Conservation (phyloP, 73 alveolate genomes). For the Paramecium sexaurelia region DNA sequence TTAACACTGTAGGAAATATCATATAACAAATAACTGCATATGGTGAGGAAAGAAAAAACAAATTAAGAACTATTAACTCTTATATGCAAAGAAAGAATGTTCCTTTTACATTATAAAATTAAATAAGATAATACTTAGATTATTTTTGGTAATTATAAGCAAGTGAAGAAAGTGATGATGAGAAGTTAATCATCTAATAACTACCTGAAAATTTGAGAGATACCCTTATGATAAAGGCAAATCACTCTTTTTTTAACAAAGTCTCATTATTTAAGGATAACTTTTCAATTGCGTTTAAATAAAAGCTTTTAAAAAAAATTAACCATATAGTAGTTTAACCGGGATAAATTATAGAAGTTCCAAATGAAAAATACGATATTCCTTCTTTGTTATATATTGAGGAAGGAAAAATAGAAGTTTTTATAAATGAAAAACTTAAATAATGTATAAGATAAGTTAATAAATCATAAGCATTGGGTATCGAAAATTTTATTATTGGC, state of each 20-base stretch:
- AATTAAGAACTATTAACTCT: conserved; percentile 64
- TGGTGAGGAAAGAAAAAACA: conserved; percentile 71
- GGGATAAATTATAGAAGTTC: not conserved
- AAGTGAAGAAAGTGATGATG: not conserved
- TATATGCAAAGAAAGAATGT: conserved; percentile 66
- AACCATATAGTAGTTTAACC: not conserved
- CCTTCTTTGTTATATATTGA: not conserved
- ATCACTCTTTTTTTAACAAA: not conserved
- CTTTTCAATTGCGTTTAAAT: not conserved
- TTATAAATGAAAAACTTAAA: not conserved
- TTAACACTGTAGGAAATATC: conserved; percentile 74
- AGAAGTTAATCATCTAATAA: not conserved
- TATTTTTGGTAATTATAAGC: conserved; percentile 69
- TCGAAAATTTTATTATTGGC: not conserved
- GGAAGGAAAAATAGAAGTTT: not conserved
- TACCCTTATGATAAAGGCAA: not conserved
- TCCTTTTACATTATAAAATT: conserved; percentile 67
- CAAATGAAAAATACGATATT: not conserved
- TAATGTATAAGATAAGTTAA: not conserved
- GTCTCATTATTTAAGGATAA: conserved; percentile 24
- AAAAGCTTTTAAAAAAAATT: not conserved
- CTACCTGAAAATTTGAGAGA: conserved; percentile 37
- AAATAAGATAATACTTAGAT: conserved; percentile 73
- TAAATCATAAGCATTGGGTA: conserved; percentile 16
- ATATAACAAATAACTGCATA: conserved; percentile 64